phyloP scores from a whole-genome alignment of 768 basidiomycete species.

The Leucocoprinus birnbaumii region DNA sequence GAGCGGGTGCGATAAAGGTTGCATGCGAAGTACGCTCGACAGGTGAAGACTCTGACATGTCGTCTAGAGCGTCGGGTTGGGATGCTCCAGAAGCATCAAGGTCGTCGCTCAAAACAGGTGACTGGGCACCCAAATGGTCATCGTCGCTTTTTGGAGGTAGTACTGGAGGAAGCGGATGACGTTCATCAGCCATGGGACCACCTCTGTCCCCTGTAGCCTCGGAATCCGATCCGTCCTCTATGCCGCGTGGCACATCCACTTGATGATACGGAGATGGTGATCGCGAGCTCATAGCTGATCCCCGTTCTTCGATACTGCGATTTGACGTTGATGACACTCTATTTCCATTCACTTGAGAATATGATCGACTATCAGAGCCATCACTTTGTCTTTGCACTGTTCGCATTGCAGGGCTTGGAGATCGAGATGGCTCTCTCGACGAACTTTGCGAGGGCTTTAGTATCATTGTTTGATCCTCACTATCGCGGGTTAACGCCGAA shows the following conservation, averaged over 20 bases:
- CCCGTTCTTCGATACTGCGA: slow-evolving; percentile 24
- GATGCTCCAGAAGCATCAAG: slow-evolving; percentile 23
- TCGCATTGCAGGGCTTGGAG: slow-evolving; percentile 13
- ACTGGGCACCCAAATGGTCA: neutral
- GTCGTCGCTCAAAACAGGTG: slow-evolving; percentile 16
- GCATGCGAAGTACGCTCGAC: slow-evolving; percentile 66
- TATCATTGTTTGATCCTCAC: slow-evolving; percentile 40
- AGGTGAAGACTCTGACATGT: slow-evolving; percentile 53
- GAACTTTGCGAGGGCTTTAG: slow-evolving; percentile 26
- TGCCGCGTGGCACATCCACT: slow-evolving; percentile 67
- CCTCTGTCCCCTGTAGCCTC: slow-evolving; percentile 57
- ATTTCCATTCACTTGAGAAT: slow-evolving; percentile 7
- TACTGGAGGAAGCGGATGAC: slow-evolving; percentile 31
- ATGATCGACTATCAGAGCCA: neutral
- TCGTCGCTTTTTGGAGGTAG: slow-evolving; percentile 43
- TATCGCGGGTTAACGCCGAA: slow-evolving; percentile 28
- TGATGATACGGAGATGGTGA: slow-evolving; percentile 61
- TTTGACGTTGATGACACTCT: slow-evolving; percentile 29
- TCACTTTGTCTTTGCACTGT: neutral
- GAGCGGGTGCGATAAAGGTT: slow-evolving; percentile 82
- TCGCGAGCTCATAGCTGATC: slow-evolving; percentile 35
- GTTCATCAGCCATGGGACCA: slow-evolving; percentile 16
- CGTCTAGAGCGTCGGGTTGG: slow-evolving; percentile 40
- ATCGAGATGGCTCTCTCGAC: slow-evolving; percentile 16
- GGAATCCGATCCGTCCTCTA: slow-evolving; percentile 75